Conservation (phyloP, 306 rosid species). For the Sphenostylis stenocarpa region DNA sequence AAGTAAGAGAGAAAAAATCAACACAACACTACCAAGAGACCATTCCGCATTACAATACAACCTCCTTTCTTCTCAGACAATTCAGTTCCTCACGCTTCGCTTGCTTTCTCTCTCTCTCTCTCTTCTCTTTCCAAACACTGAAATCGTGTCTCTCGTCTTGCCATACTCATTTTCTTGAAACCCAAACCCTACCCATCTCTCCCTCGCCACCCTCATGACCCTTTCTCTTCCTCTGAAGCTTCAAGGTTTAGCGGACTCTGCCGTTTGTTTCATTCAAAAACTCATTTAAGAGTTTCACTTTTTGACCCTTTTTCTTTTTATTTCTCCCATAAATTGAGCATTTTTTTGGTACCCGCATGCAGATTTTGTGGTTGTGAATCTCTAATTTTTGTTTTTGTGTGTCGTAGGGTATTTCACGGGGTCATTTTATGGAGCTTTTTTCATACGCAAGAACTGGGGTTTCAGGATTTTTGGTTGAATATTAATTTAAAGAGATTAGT, state of each 20-base stretch:
- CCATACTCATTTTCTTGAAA: conserved; percentile 10
- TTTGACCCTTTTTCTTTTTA: background rate
- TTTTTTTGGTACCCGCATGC: conserved; percentile 23
- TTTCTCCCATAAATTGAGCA: conserved; percentile 16
- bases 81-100: conserved; percentile 1
- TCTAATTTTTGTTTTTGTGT: conserved; percentile 28
- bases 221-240: conserved; percentile 26
- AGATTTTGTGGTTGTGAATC: background rate
- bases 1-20: background rate
- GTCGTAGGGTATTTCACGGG: conserved; percentile 8
- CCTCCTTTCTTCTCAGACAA: conserved; percentile 9
- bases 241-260: conserved; percentile 3
- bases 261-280: background rate
- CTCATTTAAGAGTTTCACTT: background rate
- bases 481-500: background rate
- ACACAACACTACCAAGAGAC: background rate
- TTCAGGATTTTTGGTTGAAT: background rate
- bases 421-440: conserved; percentile 43
- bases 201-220: background rate
- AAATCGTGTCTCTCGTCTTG: background rate
- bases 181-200: background rate
- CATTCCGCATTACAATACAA: background rate
- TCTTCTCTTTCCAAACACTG: background rate
- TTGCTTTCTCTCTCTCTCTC: background rate
- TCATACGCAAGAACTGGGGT: background rate